Base-by-base conservation (phyloP, 225 moss, liverwort and hornwort genomes). In the Antitrichia curtipendula region DNA sequence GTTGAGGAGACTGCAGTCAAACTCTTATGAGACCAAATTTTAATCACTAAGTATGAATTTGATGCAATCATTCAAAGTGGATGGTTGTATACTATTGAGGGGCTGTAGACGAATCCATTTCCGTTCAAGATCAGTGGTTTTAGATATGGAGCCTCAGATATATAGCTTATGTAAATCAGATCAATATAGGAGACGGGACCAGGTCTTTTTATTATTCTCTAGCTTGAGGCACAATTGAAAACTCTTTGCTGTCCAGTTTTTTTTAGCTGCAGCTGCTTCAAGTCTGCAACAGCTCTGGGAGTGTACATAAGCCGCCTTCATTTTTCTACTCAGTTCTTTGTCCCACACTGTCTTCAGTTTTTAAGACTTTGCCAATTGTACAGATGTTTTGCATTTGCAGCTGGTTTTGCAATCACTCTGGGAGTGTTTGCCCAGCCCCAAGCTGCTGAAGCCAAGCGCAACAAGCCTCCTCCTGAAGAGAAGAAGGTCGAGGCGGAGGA, bases 381-480 rank as follows among this genome's bases (percentile, higher is more conserved):
- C 90, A 94, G 94, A 73, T 29, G 61, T 32, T 89, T 94, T 84
- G 92, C 93, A 90, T 85, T 80, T 63, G 90, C 89, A 88, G 88
- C 89, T 40, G 84, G 90, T 36, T 83, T 92, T 63, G 93, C 89
- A 43, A 89, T 89, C 72, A 90, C 90, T 21, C n/a, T 91, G 53
- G 92, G 88, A 29, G 85, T 91, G 29, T 75, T 96, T 25, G 81
- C 62, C 58, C 92, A 92, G 90, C 94, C 94, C 45, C 93, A 94
- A 80, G 95, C 94, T 73, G 98, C 96, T 36, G 86, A 93, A 65
- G 98, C 98, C 49, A 98, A 93, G 90, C 96, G 96, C 85, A 90
- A 90, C 83, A 90, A 90, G 86, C 90, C 95, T 82, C 88, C 93
- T 20, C 81, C 91, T 22, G 82, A 85, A 32, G 91, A 92, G 88